phyloP scores from a whole-genome alignment of 768 basidiomycete species.

The Pilatotrama ljubarskyi region DNA sequence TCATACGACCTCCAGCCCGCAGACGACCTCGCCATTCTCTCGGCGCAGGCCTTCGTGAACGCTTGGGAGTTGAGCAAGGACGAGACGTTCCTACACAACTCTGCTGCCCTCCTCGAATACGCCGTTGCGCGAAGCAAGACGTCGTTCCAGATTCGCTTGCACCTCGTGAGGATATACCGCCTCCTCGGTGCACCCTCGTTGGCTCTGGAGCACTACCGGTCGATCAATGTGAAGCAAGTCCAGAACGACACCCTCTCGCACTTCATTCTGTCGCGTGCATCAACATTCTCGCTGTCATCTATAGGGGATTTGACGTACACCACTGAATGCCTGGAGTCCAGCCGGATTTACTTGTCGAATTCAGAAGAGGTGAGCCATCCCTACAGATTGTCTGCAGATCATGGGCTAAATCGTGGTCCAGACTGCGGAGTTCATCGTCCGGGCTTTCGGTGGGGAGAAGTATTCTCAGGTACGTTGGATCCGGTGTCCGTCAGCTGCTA shows the following conservation, averaged over 20 bases:
- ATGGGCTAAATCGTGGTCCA: conserved; percentile 23
- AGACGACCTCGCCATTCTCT: conserved; percentile 81
- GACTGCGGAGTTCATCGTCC: conserved; percentile 81
- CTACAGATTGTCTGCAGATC: background rate
- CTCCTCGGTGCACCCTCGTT: conserved; percentile 73
- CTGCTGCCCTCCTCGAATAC: conserved; percentile 68
- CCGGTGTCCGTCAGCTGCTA: background rate
- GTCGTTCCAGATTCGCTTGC: conserved; percentile 74
- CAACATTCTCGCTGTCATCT: conserved; percentile 76
- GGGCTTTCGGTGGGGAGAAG: conserved; percentile 77
- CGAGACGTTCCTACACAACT: conserved; percentile 61
- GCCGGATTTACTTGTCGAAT: conserved; percentile 79
- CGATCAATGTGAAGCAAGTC: conserved; percentile 78
- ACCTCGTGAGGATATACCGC: conserved; percentile 81
- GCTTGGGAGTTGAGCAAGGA: conserved; percentile 60
- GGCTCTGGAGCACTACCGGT: conserved; percentile 77
- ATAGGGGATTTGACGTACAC: conserved; percentile 74
- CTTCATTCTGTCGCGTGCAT: conserved; percentile 72
- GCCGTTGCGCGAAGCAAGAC: conserved; percentile 71
- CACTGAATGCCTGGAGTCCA: conserved; percentile 76
- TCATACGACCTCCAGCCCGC: conserved; percentile 82
- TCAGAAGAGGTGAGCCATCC: conserved; percentile 64
- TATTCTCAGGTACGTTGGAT: conserved; percentile 72
- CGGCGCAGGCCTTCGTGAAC: conserved; percentile 65
- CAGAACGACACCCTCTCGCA: conserved; percentile 91